These are phyloP conservation scores for Wallacemonas sp. DNA, from an alignment of 208 protist genomes.

Conservation along the genomic window DNA sequence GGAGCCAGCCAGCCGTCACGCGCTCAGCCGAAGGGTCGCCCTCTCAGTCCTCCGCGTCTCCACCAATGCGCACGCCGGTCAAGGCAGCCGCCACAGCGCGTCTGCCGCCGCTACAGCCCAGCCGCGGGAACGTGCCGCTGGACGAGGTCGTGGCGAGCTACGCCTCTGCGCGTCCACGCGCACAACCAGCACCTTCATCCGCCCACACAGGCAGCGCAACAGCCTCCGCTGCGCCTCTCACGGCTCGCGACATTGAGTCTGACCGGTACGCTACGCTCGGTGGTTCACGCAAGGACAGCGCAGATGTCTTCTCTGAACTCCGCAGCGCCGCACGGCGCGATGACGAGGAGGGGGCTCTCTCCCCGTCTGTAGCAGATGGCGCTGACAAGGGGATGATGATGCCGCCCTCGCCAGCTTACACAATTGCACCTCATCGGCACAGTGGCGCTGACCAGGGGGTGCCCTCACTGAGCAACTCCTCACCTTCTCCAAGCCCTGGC, in stretches of 20 bases:
- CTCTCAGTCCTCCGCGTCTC: no score
- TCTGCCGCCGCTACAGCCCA: slow-evolving; percentile 1
- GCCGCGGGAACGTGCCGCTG: neutral
- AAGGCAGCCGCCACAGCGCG: neutral
- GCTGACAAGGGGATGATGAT: neutral
- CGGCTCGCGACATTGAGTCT: no score
- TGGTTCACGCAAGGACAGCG: neutral
- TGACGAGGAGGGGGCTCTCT: neutral
- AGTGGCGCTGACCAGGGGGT: no score
- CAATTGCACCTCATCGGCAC: neutral
- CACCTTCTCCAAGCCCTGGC: no score
- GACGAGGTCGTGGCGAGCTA: neutral
- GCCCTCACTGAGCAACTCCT: no score
- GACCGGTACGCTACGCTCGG: neutral
- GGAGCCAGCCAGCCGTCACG: no score
- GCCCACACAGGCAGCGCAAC: neutral
- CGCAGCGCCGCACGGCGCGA: neutral
- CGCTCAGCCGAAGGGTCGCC: no score
- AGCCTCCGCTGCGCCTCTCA: neutral
- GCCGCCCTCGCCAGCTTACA: slow-evolving; percentile 11
- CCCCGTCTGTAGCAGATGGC: slow-evolving; percentile 3
- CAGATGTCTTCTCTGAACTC: no score
- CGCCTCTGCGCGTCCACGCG: neutral
- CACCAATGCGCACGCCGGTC: neutral
- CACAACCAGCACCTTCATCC: neutral